Conservation (phyloP, 352 stramenopile species). For the Pythium apleroticum region DNA sequence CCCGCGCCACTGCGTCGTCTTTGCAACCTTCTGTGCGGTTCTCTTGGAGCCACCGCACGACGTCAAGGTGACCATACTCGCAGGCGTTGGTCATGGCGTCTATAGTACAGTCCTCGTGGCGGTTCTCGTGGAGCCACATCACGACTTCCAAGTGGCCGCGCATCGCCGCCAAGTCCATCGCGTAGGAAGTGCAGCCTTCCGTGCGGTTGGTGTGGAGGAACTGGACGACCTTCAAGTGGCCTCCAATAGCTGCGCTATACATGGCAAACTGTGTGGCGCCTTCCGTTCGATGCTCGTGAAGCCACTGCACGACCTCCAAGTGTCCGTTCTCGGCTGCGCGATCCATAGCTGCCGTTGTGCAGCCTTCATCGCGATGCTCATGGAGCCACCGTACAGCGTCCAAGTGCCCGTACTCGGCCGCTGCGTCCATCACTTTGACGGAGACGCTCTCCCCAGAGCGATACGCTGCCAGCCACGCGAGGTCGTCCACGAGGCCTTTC, state of each 20-base stretch:
- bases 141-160: constrained; percentile 53
- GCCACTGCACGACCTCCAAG: constrained; percentile 49
- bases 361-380: constrained; percentile 38
- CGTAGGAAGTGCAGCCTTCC: constrained; percentile 58
- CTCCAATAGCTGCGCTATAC: constrained; percentile 53
- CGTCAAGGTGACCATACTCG: constrained; percentile 25
- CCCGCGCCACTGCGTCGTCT: constrained; percentile 20
- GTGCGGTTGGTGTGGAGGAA: constrained; percentile 55
- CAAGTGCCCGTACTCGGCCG: constrained; percentile 63
- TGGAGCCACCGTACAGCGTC: constrained; percentile 64
- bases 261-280: constrained; percentile 60
- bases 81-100: constrained; percentile 27
- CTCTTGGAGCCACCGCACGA: constrained; percentile 27
- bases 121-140: constrained; percentile 51
- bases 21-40: constrained; percentile 26
- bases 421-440: constrained; percentile 60
- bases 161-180: constrained; percentile 61
- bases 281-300: constrained; percentile 52
- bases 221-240: constrained; percentile 50
- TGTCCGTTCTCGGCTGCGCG: constrained; percentile 60
- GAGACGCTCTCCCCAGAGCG: constrained; percentile 64
- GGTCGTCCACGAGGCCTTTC: constrained; percentile 50
- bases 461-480: constrained; percentile 69
- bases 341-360: constrained; percentile 50
- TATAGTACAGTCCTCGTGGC: constrained; percentile 48